Conservation (phyloP, 2,329 filamentous ascomycete genomes). For the Colletotrichum destructivum region DNA sequence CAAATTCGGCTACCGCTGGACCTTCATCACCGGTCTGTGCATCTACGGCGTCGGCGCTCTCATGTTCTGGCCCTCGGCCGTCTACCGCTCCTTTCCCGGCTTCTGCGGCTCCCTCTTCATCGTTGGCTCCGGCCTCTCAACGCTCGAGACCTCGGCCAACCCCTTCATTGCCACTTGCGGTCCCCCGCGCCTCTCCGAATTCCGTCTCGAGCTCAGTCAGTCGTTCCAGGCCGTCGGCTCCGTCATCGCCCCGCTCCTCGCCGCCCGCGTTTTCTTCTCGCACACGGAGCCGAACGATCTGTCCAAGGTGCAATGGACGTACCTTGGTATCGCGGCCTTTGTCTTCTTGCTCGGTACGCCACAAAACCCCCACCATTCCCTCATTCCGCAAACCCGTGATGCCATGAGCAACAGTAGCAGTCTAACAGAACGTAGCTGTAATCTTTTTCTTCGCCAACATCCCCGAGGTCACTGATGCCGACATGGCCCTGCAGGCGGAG, state of each 20-base stretch:
- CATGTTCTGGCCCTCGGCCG: constrained; percentile 71
- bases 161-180: constrained; percentile 69
- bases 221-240: constrained; percentile 72
- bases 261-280: constrained; percentile 74
- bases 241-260: constrained; percentile 71
- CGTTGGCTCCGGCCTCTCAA: constrained; percentile 57
- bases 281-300: constrained; percentile 65
- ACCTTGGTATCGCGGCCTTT: constrained; percentile 74
- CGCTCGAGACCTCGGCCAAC: constrained; percentile 73
- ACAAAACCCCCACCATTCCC: neutral
- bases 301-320: constrained; percentile 75
- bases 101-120: constrained; percentile 72
- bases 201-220: constrained; percentile 72
- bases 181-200: constrained; percentile 71
- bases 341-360: constrained; percentile 62
- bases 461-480: constrained; percentile 71
- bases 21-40: constrained; percentile 75
- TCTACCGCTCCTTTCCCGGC: constrained; percentile 70
- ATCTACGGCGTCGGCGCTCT: constrained; percentile 71
- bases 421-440: constrained; percentile 51
- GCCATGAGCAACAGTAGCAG: neutral
- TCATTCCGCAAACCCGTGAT: neutral
- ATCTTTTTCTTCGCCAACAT: constrained; percentile 71
- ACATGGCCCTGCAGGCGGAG: constrained; percentile 70
- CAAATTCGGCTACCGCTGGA: constrained; percentile 75